phyloP scores from a whole-genome alignment of 225 moss, liverwort and hornwort genomes.

The Anthoceros angustus region DNA sequence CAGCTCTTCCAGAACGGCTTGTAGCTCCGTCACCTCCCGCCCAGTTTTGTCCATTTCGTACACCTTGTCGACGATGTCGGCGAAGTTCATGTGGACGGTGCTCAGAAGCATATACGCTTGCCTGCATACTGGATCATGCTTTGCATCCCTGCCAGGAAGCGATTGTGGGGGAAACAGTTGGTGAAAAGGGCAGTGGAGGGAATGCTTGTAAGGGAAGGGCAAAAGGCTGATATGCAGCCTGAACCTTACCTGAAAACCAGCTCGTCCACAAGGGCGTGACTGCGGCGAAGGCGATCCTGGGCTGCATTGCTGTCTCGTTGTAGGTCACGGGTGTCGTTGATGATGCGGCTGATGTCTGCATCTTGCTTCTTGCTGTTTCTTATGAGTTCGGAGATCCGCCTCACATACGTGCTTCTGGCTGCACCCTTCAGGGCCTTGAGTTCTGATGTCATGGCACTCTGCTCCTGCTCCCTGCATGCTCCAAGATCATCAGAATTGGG shows the following conservation, averaged over 20 bases:
- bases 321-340: conserved; percentile 59
- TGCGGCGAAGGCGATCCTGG: conserved; percentile 77
- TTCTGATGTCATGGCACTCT: conserved; percentile 23
- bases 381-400: conserved; percentile 91
- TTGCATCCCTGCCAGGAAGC: conserved; percentile 50
- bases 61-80: conserved; percentile 74
- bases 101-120: conserved; percentile 77
- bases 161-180: background rate
- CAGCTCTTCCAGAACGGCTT: conserved; percentile 73
- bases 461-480: conserved; percentile 22
- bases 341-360: conserved; percentile 80
- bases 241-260: conserved; percentile 49
- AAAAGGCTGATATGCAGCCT: background rate
- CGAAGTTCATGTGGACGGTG: conserved; percentile 68
- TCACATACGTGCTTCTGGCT: conserved; percentile 53
- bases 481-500: background rate
- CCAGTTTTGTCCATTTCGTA: conserved; percentile 94
- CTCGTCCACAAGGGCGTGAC: conserved; percentile 84
- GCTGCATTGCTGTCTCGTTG: conserved; percentile 82
- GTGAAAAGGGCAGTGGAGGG: background rate
- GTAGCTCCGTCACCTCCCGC: conserved; percentile 77
- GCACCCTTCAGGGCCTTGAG: conserved; percentile 38
- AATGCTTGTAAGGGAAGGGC: background rate
- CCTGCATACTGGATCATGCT: conserved; percentile 76
- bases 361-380: conserved; percentile 97